Conservation (phyloP, 192 early-diverging fungal genomes). For the Backusella macrospora region DNA sequence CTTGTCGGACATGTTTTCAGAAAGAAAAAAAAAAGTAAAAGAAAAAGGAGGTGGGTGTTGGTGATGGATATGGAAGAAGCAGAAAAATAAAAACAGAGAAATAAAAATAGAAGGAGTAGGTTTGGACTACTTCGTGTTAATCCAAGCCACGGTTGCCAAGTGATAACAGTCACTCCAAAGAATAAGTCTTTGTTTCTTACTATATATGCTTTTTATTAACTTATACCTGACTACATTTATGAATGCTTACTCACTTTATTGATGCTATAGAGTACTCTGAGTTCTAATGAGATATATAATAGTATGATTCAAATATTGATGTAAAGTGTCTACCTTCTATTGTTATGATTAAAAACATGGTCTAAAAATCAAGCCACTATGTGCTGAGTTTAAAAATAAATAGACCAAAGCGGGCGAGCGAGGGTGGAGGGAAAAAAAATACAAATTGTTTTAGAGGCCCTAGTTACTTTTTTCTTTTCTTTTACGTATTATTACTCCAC, state of each 20-base stretch:
- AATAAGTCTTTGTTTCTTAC: neutral
- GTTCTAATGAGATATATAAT: too few relatives aligned
- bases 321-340: too few relatives aligned
- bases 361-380: neutral
- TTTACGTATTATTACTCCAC: neutral
- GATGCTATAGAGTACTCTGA: too few relatives aligned
- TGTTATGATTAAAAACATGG: too few relatives aligned
- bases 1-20: conserved; percentile 12
- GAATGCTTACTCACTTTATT: too few relatives aligned
- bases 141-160: conserved; percentile 6
- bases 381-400: too few relatives aligned
- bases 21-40: neutral
- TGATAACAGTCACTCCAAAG: neutral
- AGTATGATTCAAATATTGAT: too few relatives aligned
- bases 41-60: conserved; percentile 11
- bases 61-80: neutral
- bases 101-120: neutral
- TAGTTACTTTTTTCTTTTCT: conserved; percentile 20
- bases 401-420: too few relatives aligned
- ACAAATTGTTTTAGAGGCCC: neutral
- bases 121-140: neutral
- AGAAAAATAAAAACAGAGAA: neutral
- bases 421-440: neutral
- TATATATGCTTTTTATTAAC: neutral
- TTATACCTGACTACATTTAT: too few relatives aligned